Conservation (phyloP, 202 grass and related monocot species). For the Elaeis oleifera region DNA sequence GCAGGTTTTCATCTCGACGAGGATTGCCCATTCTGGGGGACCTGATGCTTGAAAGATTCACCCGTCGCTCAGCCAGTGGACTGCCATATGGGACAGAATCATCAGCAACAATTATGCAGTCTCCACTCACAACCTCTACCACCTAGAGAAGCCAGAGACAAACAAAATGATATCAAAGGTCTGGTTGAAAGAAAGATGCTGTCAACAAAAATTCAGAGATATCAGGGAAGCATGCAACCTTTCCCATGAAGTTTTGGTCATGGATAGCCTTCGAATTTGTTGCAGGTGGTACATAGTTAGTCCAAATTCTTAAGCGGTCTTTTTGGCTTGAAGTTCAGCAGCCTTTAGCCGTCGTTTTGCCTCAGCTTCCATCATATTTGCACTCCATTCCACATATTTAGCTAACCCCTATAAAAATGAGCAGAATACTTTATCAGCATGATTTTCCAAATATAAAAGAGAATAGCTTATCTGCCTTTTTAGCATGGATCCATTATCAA, state of each 20-base stretch:
- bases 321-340: slow-evolving; percentile 90
- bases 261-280: slow-evolving; percentile 87
- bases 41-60: slow-evolving; percentile 94
- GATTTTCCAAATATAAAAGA: no score
- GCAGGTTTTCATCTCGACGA: slow-evolving; percentile 56
- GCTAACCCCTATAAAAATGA: slow-evolving; percentile 62
- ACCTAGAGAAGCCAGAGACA: slow-evolving; percentile 34
- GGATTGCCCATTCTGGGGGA: slow-evolving; percentile 82
- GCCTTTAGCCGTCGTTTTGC: slow-evolving; percentile 72
- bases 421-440: not conserved
- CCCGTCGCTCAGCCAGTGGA: slow-evolving; percentile 64
- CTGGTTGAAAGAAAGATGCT: no score
- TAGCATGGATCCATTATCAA: no score
- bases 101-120: slow-evolving; percentile 91
- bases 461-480: no score
- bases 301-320: slow-evolving; percentile 83
- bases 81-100: slow-evolving; percentile 67
- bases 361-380: slow-evolving; percentile 93
- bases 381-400: slow-evolving; percentile 99
- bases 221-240: slow-evolving; percentile 22
- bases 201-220: no score
- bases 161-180: no score
- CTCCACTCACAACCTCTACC: slow-evolving; percentile 93
- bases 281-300: slow-evolving; percentile 66
- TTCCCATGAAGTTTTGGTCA: slow-evolving; percentile 95